Evolutionary conservation across 768 basidiomycete genomes (phyloP).

Genomic region (button mushroom (Agaricus bisporus)): DNA sequence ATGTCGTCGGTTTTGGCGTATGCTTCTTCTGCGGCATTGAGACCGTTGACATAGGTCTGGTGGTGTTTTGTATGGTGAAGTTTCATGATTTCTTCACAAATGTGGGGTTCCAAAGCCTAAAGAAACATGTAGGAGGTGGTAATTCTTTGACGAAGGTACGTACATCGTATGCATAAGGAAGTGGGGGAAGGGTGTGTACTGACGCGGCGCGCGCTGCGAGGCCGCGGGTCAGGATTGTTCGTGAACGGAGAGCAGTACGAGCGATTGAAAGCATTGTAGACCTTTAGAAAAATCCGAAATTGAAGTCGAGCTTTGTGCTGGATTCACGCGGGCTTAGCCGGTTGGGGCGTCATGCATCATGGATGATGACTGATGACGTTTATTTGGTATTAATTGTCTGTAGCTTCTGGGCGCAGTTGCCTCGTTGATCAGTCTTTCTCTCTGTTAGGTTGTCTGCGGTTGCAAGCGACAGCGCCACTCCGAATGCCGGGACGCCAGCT

Average conservation of each 20-base stretch:
- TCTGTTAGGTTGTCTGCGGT: too few relatives aligned
- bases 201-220: constrained; percentile 3
- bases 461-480: neutral
- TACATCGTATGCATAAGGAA: constrained; percentile 70
- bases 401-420: neutral
- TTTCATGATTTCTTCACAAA: constrained; percentile 87
- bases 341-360: neutral
- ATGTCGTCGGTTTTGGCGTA: constrained; percentile 63
- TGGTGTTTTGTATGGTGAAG: constrained; percentile 96
- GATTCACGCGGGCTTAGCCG: too few relatives aligned
- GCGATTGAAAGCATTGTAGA: constrained; percentile 5
- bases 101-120: constrained; percentile 84
- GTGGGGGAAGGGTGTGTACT: constrained; percentile 55
- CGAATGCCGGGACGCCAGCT: too few relatives aligned
- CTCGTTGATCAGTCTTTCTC: neutral
- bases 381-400: constrained; percentile 1
- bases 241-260: constrained; percentile 1
- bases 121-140: neutral
- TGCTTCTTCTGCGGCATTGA: constrained; percentile 83
- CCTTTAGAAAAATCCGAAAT: neutral
- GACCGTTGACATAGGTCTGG: constrained; percentile 87
- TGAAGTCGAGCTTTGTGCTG: neutral
- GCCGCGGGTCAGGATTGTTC: neutral
- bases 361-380: constrained; percentile 1
- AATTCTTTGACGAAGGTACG: neutral